Conservation (phyloP, 208 protist genomes). For the Ichthyophonus hoferi region DNA sequence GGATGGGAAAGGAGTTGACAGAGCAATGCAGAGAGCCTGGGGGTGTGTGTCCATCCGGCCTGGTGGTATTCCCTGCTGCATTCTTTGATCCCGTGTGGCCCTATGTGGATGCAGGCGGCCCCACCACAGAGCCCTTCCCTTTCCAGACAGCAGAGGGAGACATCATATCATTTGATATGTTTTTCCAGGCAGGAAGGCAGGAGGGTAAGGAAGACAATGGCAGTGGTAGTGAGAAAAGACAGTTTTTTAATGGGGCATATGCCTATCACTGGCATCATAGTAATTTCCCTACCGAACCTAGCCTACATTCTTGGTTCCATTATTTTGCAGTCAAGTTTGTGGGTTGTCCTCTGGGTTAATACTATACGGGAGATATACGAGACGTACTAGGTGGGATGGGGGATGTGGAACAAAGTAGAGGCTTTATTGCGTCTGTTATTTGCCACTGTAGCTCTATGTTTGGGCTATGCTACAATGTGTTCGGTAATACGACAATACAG, state of each 20-base stretch:
- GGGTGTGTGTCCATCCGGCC: background rate
- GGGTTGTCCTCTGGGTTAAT: too few relatives aligned
- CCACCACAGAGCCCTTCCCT: background rate
- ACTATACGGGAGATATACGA: too few relatives aligned
- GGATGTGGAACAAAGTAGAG: too few relatives aligned
- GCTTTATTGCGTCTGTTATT: too few relatives aligned
- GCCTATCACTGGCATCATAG: background rate
- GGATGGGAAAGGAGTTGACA: background rate
- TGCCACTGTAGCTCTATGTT: too few relatives aligned
- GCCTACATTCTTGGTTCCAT: background rate
- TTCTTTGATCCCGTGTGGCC: background rate
- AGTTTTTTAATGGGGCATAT: background rate
- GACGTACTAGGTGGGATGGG: too few relatives aligned
- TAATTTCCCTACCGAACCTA: background rate
- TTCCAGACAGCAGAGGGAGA: background rate
- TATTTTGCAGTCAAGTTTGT: background rate
- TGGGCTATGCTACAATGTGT: too few relatives aligned
- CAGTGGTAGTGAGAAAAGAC: background rate
- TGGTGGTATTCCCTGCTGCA: background rate
- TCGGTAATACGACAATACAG: too few relatives aligned
- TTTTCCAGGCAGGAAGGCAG: too few relatives aligned
- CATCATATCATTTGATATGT: background rate
- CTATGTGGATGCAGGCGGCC: background rate
- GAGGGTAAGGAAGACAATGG: background rate
- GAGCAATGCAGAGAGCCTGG: background rate